Evolutionary conservation across 371 early-diverging fungal species (phyloP).

Genomic region (Mortierella sp.): DNA sequence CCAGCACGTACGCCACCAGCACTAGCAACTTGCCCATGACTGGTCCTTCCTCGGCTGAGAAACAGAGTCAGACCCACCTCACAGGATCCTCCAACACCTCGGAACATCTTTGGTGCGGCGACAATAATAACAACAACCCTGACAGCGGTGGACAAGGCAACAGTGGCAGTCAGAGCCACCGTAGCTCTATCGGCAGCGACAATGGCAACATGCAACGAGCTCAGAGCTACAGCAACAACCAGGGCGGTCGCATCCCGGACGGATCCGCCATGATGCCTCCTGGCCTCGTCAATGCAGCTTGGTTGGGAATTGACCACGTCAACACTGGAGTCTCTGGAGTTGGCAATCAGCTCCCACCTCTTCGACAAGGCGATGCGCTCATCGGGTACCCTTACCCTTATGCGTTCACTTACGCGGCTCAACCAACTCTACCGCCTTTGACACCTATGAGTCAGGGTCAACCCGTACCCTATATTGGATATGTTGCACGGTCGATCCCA

Average conservation of each 20-base stretch:
- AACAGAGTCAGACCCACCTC: not conserved
- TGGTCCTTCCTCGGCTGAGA: slow-evolving; percentile 8
- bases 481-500: slow-evolving; percentile 18
- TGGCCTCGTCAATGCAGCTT: slow-evolving; percentile 14
- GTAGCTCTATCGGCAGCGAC: slow-evolving; percentile 11
- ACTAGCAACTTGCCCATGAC: slow-evolving; percentile 23
- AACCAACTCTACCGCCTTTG: slow-evolving; percentile 24
- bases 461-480: slow-evolving; percentile 22
- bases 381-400: slow-evolving; percentile 25
- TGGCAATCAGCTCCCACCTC: slow-evolving; percentile 12
- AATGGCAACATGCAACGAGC: slow-evolving; percentile 9
- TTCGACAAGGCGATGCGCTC: slow-evolving; percentile 17
- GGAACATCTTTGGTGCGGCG: slow-evolving; percentile 35
- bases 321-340: not conserved
- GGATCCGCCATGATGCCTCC: not conserved
- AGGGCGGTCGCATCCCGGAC: not conserved
- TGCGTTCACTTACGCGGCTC: slow-evolving; percentile 21
- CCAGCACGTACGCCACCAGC: slow-evolving; percentile 26
- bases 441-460: slow-evolving; percentile 4
- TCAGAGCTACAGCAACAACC: slow-evolving; percentile 8
- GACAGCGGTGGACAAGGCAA: not conserved
- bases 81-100: slow-evolving; percentile 24
- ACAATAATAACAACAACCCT: slow-evolving; percentile 31
- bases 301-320: slow-evolving; percentile 29
- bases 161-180: slow-evolving; percentile 11